These are phyloP conservation scores for Withania somnifera DNA, from an alignment of 305 asterid genomes.

Conservation along the genomic window DNA sequence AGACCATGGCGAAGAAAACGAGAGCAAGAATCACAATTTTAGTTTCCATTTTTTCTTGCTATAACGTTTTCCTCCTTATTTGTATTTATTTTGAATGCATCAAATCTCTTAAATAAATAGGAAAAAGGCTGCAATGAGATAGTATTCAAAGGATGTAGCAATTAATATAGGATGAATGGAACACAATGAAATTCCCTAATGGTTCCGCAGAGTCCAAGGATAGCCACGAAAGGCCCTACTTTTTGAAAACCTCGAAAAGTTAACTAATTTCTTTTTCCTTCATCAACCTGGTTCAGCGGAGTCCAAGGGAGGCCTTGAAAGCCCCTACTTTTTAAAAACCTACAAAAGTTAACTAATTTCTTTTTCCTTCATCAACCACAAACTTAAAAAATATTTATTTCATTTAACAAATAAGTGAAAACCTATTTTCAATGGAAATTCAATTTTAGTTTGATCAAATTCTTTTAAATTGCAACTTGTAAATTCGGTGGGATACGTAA, in stretches of 20 bases:
- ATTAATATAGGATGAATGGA: slow-evolving; percentile 17
- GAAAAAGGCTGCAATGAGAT: slow-evolving; percentile 4
- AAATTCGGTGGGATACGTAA: not conserved
- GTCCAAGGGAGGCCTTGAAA: not conserved
- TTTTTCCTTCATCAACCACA: not conserved
- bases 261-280: not conserved
- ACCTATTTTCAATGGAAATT: too few species aligned
- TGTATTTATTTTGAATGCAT: not conserved
- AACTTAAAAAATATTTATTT: not conserved
- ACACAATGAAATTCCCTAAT: not conserved
- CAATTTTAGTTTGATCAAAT: not conserved
- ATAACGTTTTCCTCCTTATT: not conserved
- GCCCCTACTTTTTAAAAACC: not conserved
- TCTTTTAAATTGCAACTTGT: too few species aligned
- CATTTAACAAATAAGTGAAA: too few species aligned
- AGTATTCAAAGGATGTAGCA: not conserved
- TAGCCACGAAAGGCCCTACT: not conserved
- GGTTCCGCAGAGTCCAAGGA: not conserved
- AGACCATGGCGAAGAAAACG: slow-evolving; percentile 28
- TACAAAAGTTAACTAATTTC: not conserved
- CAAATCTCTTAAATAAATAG: not conserved
- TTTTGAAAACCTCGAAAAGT: not conserved
- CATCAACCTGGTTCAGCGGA: not conserved
- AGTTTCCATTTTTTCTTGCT: slow-evolving; percentile 26
- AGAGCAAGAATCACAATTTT: slow-evolving; percentile 27